Evolutionary conservation across 1,139 yeast genomes (phyloP).

Genomic region (Sugiyamaella novakii): DNA sequence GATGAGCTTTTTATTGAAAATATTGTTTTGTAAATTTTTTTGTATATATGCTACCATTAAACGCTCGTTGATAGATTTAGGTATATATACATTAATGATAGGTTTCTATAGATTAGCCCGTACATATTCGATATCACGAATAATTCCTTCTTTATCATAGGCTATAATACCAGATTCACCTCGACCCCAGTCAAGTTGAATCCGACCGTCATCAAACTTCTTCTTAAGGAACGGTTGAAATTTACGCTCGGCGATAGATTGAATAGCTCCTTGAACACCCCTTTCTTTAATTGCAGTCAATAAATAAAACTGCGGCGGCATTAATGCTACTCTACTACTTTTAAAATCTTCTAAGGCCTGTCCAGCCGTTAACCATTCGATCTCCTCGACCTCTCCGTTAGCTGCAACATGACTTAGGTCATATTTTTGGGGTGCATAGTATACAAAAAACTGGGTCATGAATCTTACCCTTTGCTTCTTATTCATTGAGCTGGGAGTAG

Average conservation of each 20-base stretch:
- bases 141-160: slow-evolving; percentile 28
- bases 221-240: slow-evolving; percentile 31
- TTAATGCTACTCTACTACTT: slow-evolving; percentile 32
- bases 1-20: slow-evolving; percentile 18
- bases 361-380: slow-evolving; percentile 40
- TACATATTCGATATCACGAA: slow-evolving; percentile 30
- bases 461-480: slow-evolving; percentile 34
- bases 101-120: slow-evolving; percentile 9
- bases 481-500: slow-evolving; percentile 34
- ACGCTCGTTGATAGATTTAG: slow-evolving; percentile 5
- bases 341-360: slow-evolving; percentile 33
- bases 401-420: slow-evolving; percentile 23
- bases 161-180: slow-evolving; percentile 36
- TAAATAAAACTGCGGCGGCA: slow-evolving; percentile 42
- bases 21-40: slow-evolving; percentile 11
- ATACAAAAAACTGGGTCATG: slow-evolving; percentile 38
- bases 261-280: slow-evolving; percentile 28
- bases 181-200: slow-evolving; percentile 38
- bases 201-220: slow-evolving; percentile 30
- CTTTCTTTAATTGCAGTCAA: slow-evolving; percentile 29
- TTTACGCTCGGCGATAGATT: slow-evolving; percentile 27
- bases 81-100: too few species aligned
- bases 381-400: slow-evolving; percentile 27
- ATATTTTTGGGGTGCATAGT: slow-evolving; percentile 27
- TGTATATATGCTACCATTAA: slow-evolving; percentile 1